phyloP scores from a whole-genome alignment of 768 basidiomycete species.

The Leucosporidium yakuticum region DNA sequence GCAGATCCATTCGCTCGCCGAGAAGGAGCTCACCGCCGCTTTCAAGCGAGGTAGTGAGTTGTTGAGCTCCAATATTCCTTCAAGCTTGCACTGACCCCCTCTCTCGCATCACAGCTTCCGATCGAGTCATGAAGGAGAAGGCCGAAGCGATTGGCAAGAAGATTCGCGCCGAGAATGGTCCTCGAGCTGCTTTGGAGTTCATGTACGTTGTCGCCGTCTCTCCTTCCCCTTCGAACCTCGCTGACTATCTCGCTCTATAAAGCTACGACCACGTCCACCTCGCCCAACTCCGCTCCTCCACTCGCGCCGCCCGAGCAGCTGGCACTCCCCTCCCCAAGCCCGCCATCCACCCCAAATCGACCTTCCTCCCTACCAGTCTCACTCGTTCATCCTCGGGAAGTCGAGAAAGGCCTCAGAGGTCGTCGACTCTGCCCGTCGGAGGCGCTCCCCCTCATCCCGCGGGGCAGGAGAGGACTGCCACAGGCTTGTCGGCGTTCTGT shows the following conservation, averaged over 20 bases:
- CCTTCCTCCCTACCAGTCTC: too few relatives aligned
- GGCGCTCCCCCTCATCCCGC: too few relatives aligned
- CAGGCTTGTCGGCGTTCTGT: too few relatives aligned
- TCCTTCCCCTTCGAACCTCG: too few relatives aligned
- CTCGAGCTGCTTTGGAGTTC: not conserved
- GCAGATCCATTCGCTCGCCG: slow-evolving; percentile 56
- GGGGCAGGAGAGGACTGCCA: too few relatives aligned
- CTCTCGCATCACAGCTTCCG: slow-evolving; percentile 75
- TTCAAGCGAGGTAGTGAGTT: not conserved
- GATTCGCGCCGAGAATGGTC: slow-evolving; percentile 56
- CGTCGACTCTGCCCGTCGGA: too few relatives aligned
- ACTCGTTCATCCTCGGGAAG: too few relatives aligned
- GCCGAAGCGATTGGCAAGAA: slow-evolving; percentile 77
- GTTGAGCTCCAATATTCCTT: not conserved
- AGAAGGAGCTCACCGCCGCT: not conserved
- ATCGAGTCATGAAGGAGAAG: slow-evolving; percentile 75
- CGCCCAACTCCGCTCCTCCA: not conserved
- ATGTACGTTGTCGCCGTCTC: not conserved
- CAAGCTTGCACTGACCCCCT: slow-evolving; percentile 47
- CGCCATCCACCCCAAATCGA: too few relatives aligned
- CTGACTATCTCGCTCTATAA: too few relatives aligned
- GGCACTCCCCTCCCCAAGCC: too few relatives aligned
- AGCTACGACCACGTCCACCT: not conserved
- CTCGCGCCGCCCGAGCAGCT: too few relatives aligned
- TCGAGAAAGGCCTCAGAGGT: too few relatives aligned